These are phyloP conservation scores for Colletotrichum brevisporum DNA, from an alignment of 2,329 filamentous ascomycete genomes.

Conservation along the genomic window DNA sequence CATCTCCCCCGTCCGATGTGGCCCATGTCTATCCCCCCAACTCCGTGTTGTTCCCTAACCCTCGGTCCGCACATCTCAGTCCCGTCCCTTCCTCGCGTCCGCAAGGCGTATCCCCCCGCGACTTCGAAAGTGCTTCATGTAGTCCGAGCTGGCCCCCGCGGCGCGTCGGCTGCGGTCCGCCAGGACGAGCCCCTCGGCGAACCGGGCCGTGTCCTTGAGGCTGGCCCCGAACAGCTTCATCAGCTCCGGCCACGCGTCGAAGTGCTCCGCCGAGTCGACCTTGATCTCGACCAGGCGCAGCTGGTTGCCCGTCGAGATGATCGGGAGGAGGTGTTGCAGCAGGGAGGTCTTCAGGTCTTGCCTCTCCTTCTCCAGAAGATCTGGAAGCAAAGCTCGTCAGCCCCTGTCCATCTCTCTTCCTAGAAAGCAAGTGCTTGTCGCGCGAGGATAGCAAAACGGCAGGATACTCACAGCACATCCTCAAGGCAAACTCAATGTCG, in stretches of 20 bases:
- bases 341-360: slow-evolving; percentile 39
- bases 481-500: slow-evolving; percentile 38
- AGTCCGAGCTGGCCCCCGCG: slow-evolving; percentile 35
- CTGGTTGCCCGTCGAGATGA: slow-evolving; percentile 38
- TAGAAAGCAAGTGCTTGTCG: slow-evolving; percentile 6
- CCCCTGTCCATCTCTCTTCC: neutral
- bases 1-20: neutral
- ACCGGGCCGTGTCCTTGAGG: slow-evolving; percentile 33
- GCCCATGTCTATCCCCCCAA: slow-evolving; percentile 10
- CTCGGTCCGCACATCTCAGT: neutral
- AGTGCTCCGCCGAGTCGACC: slow-evolving; percentile 40
- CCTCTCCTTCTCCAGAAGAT: slow-evolving; percentile 38
- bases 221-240: slow-evolving; percentile 40
- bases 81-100: slow-evolving; percentile 31
- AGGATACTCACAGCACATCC: slow-evolving; percentile 37
- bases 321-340: slow-evolving; percentile 36
- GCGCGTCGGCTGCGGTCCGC: slow-evolving; percentile 34
- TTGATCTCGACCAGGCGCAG: slow-evolving; percentile 40
- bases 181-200: slow-evolving; percentile 35
- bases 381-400: slow-evolving; percentile 22
- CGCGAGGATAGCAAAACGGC: neutral
- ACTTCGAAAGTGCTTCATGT: slow-evolving; percentile 35
- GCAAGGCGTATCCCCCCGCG: slow-evolving; percentile 36
- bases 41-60: neutral
- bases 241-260: slow-evolving; percentile 39